Conservation (phyloP, 108 stramenopile species). For the Nannochloropsis oceanica region DNA sequence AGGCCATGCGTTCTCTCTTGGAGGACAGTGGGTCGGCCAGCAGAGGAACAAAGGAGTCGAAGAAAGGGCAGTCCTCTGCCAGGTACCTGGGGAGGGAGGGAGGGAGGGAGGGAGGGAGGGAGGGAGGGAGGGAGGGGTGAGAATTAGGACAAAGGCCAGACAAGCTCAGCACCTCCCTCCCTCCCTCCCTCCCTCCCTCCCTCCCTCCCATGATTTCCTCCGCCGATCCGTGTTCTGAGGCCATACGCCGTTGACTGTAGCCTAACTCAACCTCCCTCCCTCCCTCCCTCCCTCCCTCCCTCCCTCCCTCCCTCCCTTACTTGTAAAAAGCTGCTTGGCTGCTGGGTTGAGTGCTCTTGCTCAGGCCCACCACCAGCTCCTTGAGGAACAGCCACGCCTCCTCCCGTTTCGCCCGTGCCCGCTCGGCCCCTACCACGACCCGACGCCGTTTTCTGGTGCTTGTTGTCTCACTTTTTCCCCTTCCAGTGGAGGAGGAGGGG, state of each 20-base stretch:
- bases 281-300: neutral
- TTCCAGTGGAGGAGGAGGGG: neutral
- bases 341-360: neutral
- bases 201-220: no score
- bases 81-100: neutral
- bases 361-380: neutral
- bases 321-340: neutral
- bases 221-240: no score
- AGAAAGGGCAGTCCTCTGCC: neutral
- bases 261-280: no score
- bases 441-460: no score
- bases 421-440: neutral
- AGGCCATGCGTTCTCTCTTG: conserved; percentile 5
- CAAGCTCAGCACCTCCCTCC: conserved; percentile 19
- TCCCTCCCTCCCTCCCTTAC: neutral
- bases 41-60: conserved; percentile 2
- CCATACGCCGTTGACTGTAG: no score
- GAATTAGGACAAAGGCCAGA: neutral
- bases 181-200: no score
- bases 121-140: neutral
- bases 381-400: neutral
- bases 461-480: neutral
- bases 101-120: neutral
- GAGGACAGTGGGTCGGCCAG: conserved; percentile 2
- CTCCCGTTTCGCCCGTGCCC: neutral